A percentile compares a stretch with the other conserved stretches of the same genome.
phyloP scores from a whole-genome alignment of 768 basidiomycete species.

The Arthromyces matolae region DNA sequence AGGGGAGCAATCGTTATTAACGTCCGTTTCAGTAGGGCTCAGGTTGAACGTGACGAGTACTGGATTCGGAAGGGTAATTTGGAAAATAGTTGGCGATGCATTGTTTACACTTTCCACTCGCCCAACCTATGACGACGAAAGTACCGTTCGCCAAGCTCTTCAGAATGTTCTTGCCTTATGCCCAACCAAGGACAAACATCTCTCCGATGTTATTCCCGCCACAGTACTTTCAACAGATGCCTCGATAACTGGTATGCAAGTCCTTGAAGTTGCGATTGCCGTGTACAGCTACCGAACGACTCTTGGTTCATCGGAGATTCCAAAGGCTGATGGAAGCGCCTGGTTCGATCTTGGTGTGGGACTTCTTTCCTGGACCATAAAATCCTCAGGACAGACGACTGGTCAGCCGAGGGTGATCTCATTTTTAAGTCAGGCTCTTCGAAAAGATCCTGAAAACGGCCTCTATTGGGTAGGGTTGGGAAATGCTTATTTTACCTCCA shows the following conservation, averaged over 20 bases:
- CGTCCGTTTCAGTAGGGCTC: constrained; percentile 52
- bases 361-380: constrained; percentile 46
- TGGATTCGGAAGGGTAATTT: constrained; percentile 68
- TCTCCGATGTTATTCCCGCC: constrained; percentile 37
- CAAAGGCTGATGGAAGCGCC: constrained; percentile 46
- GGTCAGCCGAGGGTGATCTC: constrained; percentile 42
- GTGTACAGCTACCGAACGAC: constrained; percentile 61
- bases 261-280: constrained; percentile 50
- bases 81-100: constrained; percentile 84
- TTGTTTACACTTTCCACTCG: constrained; percentile 60
- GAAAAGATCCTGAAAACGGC: constrained; percentile 66
- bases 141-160: constrained; percentile 31
- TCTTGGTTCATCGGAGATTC: constrained; percentile 50
- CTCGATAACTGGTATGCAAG: constrained; percentile 29
- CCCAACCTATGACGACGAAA: constrained; percentile 45
- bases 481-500: constrained; percentile 59
- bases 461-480: constrained; percentile 84
- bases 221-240: constrained; percentile 22
- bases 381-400: constrained; percentile 24
- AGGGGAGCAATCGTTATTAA: constrained; percentile 68
- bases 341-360: constrained; percentile 73
- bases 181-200: constrained; percentile 35
- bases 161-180: constrained; percentile 34
- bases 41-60: constrained; percentile 45
- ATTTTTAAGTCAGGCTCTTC: constrained; percentile 68